phyloP scores from a whole-genome alignment of 1,284 basidiomycete genomes.

The Bjerkandera adusta region DNA sequence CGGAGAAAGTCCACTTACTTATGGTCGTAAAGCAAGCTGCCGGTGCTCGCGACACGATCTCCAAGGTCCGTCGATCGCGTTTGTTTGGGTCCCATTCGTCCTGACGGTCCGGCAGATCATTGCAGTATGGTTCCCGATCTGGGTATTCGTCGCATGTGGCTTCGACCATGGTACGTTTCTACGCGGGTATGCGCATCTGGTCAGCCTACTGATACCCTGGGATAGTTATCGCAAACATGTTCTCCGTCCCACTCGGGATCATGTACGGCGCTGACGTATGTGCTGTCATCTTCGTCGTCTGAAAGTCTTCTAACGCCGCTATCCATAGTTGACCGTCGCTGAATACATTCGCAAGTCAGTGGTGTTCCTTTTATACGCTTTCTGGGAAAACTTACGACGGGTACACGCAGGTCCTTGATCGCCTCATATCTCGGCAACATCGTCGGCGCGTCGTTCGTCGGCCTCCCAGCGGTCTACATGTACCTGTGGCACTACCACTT shows the following conservation, averaged over 20 bases:
- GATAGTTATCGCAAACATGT: conserved; percentile 72
- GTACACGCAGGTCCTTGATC: conserved; percentile 52
- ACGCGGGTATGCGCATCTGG: too few species aligned
- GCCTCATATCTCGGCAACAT: conserved; percentile 70
- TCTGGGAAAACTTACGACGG: not conserved
- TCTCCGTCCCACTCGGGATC: conserved; percentile 68
- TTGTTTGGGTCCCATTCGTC: conserved; percentile 1
- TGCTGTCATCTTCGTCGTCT: conserved; percentile 6
- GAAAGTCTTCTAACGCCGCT: not conserved
- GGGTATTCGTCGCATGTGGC: conserved; percentile 71
- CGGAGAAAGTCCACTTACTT: not conserved
- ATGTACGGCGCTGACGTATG: conserved; percentile 67
- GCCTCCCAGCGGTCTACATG: conserved; percentile 59
- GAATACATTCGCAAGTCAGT: conserved; percentile 68
- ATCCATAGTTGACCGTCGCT: conserved; percentile 46
- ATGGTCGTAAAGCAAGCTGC: conserved; percentile 56
- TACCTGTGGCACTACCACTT: conserved; percentile 50
- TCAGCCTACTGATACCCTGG: not conserved
- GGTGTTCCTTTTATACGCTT: not conserved
- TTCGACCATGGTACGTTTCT: conserved; percentile 70
- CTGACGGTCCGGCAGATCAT: conserved; percentile 41
- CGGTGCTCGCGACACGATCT: conserved; percentile 69
- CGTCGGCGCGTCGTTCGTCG: conserved; percentile 64
- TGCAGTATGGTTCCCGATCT: conserved; percentile 76
- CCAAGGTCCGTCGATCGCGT: conserved; percentile 47